These are phyloP conservation scores for Tetraselmis chui DNA, from an alignment of 139 green algal species.

Conservation along the genomic window DNA sequence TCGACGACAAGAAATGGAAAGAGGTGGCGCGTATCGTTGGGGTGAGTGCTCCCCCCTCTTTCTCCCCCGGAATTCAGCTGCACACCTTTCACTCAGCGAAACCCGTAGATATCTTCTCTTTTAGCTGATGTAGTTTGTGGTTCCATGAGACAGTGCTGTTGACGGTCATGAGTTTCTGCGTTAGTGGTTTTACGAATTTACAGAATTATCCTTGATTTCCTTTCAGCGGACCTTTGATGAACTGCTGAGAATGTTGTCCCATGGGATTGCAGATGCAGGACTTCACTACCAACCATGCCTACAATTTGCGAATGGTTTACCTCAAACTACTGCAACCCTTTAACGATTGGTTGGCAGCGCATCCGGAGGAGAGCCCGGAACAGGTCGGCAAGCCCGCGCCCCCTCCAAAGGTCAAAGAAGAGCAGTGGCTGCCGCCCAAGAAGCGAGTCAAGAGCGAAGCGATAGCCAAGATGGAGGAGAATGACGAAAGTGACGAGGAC, in stretches of 20 bases:
- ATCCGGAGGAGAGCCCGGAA: neutral
- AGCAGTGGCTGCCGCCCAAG: neutral
- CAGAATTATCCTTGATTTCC: no score
- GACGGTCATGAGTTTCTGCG: no score
- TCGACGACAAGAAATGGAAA: constrained; percentile 60
- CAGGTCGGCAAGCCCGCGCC: neutral
- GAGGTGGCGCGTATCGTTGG: constrained; percentile 59
- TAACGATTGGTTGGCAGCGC: constrained; percentile 21
- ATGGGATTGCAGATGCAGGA: constrained; percentile 23
- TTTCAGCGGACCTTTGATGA: no score
- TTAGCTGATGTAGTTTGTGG: no score
- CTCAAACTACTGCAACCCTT: constrained; percentile 66
- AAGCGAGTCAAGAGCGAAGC: constrained; percentile 17
- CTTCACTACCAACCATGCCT: constrained; percentile 52
- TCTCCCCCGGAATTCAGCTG: no score
- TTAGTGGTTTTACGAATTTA: no score
- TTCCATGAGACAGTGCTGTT: no score
- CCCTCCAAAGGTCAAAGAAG: no score
- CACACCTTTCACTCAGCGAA: no score
- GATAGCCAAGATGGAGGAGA: constrained; percentile 7
- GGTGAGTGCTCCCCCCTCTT: constrained; percentile 32
- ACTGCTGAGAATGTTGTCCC: no score
- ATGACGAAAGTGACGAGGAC: constrained; percentile 8
- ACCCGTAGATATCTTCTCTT: no score
- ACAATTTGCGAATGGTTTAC: constrained; percentile 66